phyloP scores from a whole-genome alignment of 2,329 filamentous ascomycete species.

The Fusarium fujikuroi region DNA sequence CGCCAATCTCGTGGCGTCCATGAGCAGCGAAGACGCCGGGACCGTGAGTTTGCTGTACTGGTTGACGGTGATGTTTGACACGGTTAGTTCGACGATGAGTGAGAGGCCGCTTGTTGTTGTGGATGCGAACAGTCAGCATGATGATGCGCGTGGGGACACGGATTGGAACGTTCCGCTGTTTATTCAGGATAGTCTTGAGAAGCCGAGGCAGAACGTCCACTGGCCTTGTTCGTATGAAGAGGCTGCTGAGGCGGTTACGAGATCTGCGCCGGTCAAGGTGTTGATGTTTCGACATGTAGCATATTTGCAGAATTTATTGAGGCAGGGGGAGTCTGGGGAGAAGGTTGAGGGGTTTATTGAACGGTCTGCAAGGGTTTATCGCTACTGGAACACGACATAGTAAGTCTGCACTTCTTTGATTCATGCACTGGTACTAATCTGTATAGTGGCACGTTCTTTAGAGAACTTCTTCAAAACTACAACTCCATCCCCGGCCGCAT shows the following conservation, averaged over 20 bases:
- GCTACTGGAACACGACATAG: conserved; percentile 65
- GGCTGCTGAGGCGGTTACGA: conserved; percentile 59
- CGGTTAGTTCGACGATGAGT: conserved; percentile 64
- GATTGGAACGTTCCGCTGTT: conserved; percentile 20
- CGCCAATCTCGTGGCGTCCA: neutral
- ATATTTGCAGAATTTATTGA: conserved; percentile 61
- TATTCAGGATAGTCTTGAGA: conserved; percentile 21
- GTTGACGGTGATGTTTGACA: conserved; percentile 69
- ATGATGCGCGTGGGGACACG: conserved; percentile 21
- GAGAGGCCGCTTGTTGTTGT: conserved; percentile 47
- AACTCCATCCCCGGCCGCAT: conserved; percentile 61
- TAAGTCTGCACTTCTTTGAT: neutral
- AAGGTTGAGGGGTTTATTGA: conserved; percentile 60
- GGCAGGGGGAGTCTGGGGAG: conserved; percentile 48
- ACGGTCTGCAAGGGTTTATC: conserved; percentile 59
- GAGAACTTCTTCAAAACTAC: conserved; percentile 61
- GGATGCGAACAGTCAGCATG: conserved; percentile 53
- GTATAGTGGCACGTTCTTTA: conserved; percentile 56
- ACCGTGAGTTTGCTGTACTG: conserved; percentile 67
- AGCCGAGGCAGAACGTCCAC: conserved; percentile 36
- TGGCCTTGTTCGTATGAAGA: conserved; percentile 66
- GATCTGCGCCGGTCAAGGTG: conserved; percentile 67
- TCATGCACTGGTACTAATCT: neutral
- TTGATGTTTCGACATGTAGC: conserved; percentile 65
- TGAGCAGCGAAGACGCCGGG: conserved; percentile 43